Evolutionary conservation across 306 rosid species (phyloP), one percentile per base, ranked within the genome.

Genomic region (Trichosanthes truncata): DNA sequence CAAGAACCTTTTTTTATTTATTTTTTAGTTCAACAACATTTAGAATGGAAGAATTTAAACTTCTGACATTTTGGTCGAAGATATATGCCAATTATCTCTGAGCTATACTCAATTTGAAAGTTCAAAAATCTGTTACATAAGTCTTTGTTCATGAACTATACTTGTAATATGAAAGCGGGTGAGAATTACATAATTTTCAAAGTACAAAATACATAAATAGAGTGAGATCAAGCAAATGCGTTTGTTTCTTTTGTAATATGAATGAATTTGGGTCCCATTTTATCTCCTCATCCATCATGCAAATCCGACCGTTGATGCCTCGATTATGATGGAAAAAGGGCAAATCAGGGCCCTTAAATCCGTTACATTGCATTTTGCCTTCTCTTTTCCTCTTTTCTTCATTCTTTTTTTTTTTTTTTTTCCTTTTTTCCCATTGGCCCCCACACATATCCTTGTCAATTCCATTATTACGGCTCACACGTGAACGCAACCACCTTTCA

Each of bases 401-500:
- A 31, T 65, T 66, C 68, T 0, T 49, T 15, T 20, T 6, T 7
- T 6, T 53, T 9, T 35, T 65, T 7, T 36, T 0, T 49, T 15
- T 8, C 1, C 2, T 6, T 20, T 23, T 43, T 69, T 3, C 15
- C 38, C 0, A 46, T 51, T 31, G 63, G 78, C 51, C 78, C 76
- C 78, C 62, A 46, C 45, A 74, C 45, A 31, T 74, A 49, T 51
- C 78, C 62, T 29, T 74, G 61, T 74, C 78, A 74, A 26, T 74
- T 74, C 78, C 63, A 48, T 51, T 51, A 52, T 51, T 74, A 74
- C 78, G 29, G 46, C 62, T 53, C 62, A 51, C 62, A 74, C 78
- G 78, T 51, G 78, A 74, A 74, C 63, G 63, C 46, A 31, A 74
- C 78, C 4, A 74, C 46, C 26, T 20, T 51, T 51, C 62, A 49